Conservation (phyloP, 306 rosid species). For the Castanopsis chinensis region DNA sequence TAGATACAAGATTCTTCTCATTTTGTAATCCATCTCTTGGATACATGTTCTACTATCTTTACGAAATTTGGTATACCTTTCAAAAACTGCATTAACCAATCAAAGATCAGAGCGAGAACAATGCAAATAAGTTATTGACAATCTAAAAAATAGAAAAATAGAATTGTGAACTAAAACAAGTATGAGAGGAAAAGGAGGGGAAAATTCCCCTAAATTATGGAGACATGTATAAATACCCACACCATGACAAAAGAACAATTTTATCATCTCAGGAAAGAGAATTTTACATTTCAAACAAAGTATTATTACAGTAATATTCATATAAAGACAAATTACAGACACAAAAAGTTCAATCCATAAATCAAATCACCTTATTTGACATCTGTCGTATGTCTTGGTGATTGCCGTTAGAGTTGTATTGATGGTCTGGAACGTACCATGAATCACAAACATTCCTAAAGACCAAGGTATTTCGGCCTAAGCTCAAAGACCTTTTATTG, state of each 20-base stretch:
- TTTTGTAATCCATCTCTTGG: constrained; percentile 96
- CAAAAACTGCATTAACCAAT: constrained; percentile 47
- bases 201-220: neutral
- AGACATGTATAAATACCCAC: neutral
- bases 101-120: constrained; percentile 10
- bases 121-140: neutral
- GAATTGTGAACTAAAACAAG: neutral
- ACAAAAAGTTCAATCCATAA: neutral
- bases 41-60: constrained; percentile 90
- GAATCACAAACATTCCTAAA: constrained; percentile 47
- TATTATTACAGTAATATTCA: neutral
- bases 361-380: constrained; percentile 51
- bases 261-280: constrained; percentile 1
- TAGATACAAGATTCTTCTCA: constrained; percentile 75
- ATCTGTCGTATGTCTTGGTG: constrained; percentile 23
- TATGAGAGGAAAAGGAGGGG: neutral
- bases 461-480: constrained; percentile 38
- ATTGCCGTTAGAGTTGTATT: constrained; percentile 31
- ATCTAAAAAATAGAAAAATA: neutral
- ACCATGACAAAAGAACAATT: constrained; percentile 2
- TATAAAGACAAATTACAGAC: neutral
- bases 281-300: neutral
- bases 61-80: constrained; percentile 64
- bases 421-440: constrained; percentile 36
- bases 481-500: constrained; percentile 33